Conservation (phyloP, 2,329 filamentous ascomycete genomes). For the Fusarium pilosicola region DNA sequence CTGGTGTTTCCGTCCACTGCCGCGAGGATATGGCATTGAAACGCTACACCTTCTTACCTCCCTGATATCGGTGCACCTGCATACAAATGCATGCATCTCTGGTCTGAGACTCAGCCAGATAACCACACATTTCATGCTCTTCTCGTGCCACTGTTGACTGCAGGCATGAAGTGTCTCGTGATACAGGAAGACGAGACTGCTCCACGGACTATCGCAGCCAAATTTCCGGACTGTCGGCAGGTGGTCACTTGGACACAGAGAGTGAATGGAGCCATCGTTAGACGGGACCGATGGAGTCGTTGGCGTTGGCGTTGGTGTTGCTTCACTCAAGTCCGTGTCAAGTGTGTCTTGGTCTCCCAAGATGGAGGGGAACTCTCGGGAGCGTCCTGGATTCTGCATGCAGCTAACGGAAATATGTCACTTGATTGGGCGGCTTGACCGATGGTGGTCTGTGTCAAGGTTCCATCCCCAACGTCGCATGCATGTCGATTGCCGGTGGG, state of each 20-base stretch:
- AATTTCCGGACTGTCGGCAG: constrained; percentile 31
- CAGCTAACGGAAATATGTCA: constrained; percentile 23
- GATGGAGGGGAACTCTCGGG: constrained; percentile 18
- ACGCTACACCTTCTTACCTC: background rate
- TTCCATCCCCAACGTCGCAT: constrained; percentile 5
- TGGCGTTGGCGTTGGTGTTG: background rate
- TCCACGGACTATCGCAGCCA: constrained; percentile 23
- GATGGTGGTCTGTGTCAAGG: constrained; percentile 22
- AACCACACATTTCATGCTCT: background rate
- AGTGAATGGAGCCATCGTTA: constrained; percentile 24
- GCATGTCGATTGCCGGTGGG: constrained; percentile 38
- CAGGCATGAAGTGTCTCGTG: constrained; percentile 25
- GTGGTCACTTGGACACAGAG: constrained; percentile 25
- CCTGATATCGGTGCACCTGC: background rate
- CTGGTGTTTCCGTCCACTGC: constrained; percentile 15
- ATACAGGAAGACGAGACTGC: constrained; percentile 8
- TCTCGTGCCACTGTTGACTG: background rate
- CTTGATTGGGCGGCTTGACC: constrained; percentile 37
- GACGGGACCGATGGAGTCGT: constrained; percentile 19
- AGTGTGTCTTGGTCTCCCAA: background rate
- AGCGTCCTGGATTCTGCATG: constrained; percentile 38
- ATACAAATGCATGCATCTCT: constrained; percentile 11
- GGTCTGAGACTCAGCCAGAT: constrained; percentile 14
- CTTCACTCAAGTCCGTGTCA: background rate
- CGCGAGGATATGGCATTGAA: background rate